These are phyloP conservation scores for Myxozyma melibiosi DNA, from an alignment of 805 yeast species.

Conservation along the genomic window DNA sequence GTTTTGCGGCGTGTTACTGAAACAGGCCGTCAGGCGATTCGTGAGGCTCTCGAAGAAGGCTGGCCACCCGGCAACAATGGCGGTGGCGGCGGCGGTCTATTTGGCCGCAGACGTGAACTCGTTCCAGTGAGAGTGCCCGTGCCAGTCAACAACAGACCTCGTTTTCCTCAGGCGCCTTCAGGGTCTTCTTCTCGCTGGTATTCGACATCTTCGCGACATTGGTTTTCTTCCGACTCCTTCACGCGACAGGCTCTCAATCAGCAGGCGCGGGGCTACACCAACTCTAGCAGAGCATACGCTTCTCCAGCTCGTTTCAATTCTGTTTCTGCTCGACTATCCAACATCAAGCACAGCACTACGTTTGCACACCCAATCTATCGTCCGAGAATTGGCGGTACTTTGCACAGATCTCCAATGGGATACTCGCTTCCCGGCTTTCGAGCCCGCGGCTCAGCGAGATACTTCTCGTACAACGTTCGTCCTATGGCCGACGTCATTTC, in stretches of 20 bases:
- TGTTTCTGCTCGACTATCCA: constrained; percentile 3
- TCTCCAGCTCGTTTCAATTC: constrained; percentile 3
- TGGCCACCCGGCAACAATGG: constrained; percentile 12
- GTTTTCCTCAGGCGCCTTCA: not conserved
- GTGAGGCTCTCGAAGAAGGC: constrained; percentile 30
- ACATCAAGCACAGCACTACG: constrained; percentile 24
- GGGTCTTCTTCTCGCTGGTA: constrained; percentile 2
- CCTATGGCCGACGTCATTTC: constrained; percentile 28
- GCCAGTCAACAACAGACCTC: constrained; percentile 7
- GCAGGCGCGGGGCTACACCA: not conserved
- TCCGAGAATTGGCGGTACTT: constrained; percentile 33
- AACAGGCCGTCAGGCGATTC: constrained; percentile 21
- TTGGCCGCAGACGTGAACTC: constrained; percentile 21
- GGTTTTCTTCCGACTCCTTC: not conserved
- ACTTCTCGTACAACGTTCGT: constrained; percentile 21
- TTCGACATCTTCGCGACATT: not conserved
- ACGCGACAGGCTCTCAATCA: constrained; percentile 3
- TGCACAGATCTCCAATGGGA: constrained; percentile 26
- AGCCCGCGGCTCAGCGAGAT: constrained; percentile 25
- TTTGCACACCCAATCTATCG: constrained; percentile 26
- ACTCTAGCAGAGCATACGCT: no score
- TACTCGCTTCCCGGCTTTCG: constrained; percentile 32
- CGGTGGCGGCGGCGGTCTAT: constrained; percentile 15
- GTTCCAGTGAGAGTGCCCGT: constrained; percentile 29
- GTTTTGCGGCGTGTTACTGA: constrained; percentile 25